Evolutionary conservation across 2,329 filamentous ascomycete species (phyloP), one percentile per base, ranked within the genome.

Genomic region (Diaporthe sp.): DNA sequence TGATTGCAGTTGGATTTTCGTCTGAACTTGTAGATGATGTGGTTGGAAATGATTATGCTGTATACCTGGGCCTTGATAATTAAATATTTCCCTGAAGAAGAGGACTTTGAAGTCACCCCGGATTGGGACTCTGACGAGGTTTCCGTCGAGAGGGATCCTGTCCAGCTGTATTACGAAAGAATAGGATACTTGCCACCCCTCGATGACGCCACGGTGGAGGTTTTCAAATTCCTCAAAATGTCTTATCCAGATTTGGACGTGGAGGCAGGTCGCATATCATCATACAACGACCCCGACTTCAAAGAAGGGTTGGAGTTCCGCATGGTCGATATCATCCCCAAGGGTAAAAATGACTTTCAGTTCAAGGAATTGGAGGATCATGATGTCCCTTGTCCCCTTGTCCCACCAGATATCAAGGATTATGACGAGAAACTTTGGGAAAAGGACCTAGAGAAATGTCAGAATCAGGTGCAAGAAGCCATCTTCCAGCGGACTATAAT

Each of bases 401-500:
- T 47, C 5, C 7, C 44, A 1, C 19, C 44, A n/a, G 8, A 47
- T 13, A n/a, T 19, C 17, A 47, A 70, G 30, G 44, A 70, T 10
- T 66, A 56, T 3, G 42, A 70, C 15, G 51, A 68, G 17, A 65
- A 35, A 3, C 58, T 66, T 3, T 73, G 71, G 53, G 25, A 51
- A 9, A 51, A 50, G 15, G 63, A 73, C 17, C 9, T 32, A 5
- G 22, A 39, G 2, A 73, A 70, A 5, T 58, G 51, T 17, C 19
- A 22, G 30, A 22, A 51, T 4, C 22, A 70, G 4, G 13, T 25
- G 12, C 30, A 53, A 12, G 71, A 73, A 56, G 35, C 59, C 42
- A 66, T 55, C 37, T 70, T 73, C 30, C 71, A 70, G 32, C 61
- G 63, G 2, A 70, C 51, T 3, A 44, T 70, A 1, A 15, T 70